phyloP scores from a whole-genome alignment of 306 rosid genomes.

The Gleditsia sinensis region DNA sequence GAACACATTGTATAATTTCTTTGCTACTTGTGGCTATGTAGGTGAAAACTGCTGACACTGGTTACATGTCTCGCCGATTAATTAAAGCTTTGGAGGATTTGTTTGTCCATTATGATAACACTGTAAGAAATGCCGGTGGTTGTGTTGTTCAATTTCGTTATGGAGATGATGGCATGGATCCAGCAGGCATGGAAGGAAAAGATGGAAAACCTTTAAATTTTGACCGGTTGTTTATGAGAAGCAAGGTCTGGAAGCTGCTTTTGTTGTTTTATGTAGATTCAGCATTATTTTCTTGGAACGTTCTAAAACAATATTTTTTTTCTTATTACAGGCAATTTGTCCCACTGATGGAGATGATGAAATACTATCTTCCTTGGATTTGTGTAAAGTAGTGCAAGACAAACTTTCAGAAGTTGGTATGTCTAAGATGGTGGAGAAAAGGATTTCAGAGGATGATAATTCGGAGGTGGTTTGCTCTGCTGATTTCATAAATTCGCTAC shows the following conservation, averaged over 20 bases:
- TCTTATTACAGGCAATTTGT: conserved; percentile 63
- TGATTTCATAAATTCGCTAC: conserved; percentile 58
- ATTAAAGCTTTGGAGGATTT: conserved; percentile 87
- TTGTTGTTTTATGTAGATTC: conserved; percentile 25
- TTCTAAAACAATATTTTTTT: neutral
- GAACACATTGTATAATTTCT: conserved; percentile 20
- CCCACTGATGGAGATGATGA: conserved; percentile 53
- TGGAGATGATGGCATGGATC: conserved; percentile 99
- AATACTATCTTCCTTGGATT: conserved; percentile 66
- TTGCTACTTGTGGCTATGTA: conserved; percentile 42
- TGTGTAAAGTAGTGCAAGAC: conserved; percentile 50
- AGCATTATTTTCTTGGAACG: conserved; percentile 5
- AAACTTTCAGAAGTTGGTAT: conserved; percentile 63
- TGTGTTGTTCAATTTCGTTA: conserved; percentile 80
- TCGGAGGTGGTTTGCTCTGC: conserved; percentile 63
- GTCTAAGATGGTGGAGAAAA: conserved; percentile 46
- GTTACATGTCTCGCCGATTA: conserved; percentile 95
- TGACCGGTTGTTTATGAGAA: conserved; percentile 67
- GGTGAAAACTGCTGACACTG: conserved; percentile 99
- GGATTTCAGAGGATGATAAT: conserved; percentile 52
- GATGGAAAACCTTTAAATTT: conserved; percentile 86
- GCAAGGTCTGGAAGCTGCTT: conserved; percentile 61
- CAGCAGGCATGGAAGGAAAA: conserved; percentile 89
- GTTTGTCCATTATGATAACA: conserved; percentile 78
- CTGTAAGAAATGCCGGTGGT: conserved; percentile 82